Evolutionary conservation across 2,329 filamentous ascomycete genomes (phyloP).

Genomic region (Fusarium foetens): DNA sequence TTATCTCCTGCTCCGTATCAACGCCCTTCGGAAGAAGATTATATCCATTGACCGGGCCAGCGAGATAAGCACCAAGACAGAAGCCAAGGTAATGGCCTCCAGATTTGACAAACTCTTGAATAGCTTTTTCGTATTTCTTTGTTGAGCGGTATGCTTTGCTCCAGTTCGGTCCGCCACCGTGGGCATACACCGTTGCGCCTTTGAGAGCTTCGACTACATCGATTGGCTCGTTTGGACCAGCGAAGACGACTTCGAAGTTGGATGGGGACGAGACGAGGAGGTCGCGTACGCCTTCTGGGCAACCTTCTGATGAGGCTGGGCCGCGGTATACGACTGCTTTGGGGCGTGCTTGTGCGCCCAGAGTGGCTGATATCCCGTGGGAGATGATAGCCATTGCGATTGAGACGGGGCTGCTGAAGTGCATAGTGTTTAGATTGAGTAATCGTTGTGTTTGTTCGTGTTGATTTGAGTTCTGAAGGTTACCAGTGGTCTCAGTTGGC

Average conservation of each 20-base stretch:
- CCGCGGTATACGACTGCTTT: conserved; percentile 16
- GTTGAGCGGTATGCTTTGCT: conserved; percentile 1
- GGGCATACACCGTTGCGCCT: background rate
- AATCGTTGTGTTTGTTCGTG: too few relatives aligned
- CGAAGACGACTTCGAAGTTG: background rate
- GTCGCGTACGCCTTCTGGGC: background rate
- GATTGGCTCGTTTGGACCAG: background rate
- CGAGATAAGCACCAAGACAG: conserved; percentile 9
- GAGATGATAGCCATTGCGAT: background rate
- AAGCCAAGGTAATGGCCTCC: conserved; percentile 1
- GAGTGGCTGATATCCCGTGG: background rate
- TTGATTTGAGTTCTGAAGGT: background rate
- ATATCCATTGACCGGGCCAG: background rate
- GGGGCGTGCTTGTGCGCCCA: background rate
- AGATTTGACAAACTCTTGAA: background rate
- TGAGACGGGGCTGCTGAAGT: background rate
- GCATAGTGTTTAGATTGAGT: background rate
- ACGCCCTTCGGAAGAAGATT: background rate
- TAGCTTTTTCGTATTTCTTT: background rate
- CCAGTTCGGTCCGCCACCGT: conserved; percentile 1
- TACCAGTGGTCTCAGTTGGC: background rate
- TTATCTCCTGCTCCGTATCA: conserved; percentile 2
- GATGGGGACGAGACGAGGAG: background rate
- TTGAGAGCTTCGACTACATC: conserved; percentile 2
- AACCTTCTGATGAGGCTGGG: conserved; percentile 1